These are phyloP conservation scores for Nematodospora anomalae DNA, from an alignment of 1,139 yeast species.

Conservation along the genomic window DNA sequence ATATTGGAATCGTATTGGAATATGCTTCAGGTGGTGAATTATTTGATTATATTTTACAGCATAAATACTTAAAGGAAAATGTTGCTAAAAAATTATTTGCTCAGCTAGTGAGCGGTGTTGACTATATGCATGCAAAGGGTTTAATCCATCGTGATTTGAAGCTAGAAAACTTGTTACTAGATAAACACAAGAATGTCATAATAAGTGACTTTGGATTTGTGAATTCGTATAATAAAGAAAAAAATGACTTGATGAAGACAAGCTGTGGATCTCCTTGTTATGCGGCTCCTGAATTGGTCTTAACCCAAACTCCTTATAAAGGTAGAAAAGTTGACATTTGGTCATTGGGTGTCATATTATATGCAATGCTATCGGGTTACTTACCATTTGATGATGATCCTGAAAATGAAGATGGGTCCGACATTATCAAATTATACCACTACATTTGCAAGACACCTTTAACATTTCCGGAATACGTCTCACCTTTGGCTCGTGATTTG, in stretches of 20 bases:
- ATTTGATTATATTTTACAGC: constrained; percentile 86
- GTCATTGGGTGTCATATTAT: constrained; percentile 94
- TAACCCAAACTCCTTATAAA: constrained; percentile 82
- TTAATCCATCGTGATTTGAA: constrained; percentile 80
- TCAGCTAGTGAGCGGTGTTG: constrained; percentile 90
- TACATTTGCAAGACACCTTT: constrained; percentile 89
- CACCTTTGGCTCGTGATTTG: constrained; percentile 89
- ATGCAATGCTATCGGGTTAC: constrained; percentile 97
- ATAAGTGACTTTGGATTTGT: constrained; percentile 91
- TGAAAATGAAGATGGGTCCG: constrained; percentile 93
- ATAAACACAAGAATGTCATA: constrained; percentile 75
- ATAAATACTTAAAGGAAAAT: constrained; percentile 81
- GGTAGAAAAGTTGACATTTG: constrained; percentile 96
- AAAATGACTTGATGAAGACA: constrained; percentile 84
- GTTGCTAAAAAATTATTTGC: constrained; percentile 88
- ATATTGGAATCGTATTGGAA: constrained; percentile 93
- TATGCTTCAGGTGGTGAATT: constrained; percentile 98
- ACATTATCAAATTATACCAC: constrained; percentile 85
- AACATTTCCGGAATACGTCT: constrained; percentile 92
- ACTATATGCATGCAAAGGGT: constrained; percentile 83
- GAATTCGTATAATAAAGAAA: constrained; percentile 69
- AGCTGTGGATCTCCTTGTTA: constrained; percentile 98
- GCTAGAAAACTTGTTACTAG: constrained; percentile 68
- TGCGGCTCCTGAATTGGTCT: constrained; percentile 96
- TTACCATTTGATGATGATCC: constrained; percentile 98